Percentiles rank a stretch among this genome's conserved stretches.
phyloP scores from a whole-genome alignment of 108 stramenopile genomes.

The Cyclotella baltica region DNA sequence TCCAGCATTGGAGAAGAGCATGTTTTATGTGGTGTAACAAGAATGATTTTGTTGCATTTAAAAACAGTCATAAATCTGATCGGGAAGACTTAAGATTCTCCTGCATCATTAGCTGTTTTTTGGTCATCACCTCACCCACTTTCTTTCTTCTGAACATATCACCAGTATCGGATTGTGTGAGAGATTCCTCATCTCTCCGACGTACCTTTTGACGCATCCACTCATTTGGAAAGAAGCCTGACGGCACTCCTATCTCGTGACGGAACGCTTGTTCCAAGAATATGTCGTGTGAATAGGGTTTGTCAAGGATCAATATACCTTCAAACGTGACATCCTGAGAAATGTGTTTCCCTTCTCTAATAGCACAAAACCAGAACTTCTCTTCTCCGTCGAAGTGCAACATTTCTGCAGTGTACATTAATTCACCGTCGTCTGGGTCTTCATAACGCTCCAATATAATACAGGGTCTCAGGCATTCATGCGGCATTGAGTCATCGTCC shows the following conservation, averaged over 20 bases:
- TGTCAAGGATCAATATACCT: conserved; percentile 41
- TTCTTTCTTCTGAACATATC: conserved; percentile 31
- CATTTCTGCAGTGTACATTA: conserved; percentile 46
- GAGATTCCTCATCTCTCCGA: not conserved
- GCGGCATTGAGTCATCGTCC: conserved; percentile 31
- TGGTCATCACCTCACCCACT: conserved; percentile 18
- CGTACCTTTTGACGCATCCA: conserved; percentile 39
- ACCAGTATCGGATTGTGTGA: conserved; percentile 14
- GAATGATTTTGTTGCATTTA: no score
- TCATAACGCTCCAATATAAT: conserved; percentile 37
- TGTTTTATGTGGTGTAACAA: no score
- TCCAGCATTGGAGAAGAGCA: no score
- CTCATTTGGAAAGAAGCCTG: conserved; percentile 47
- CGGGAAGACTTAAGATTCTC: conserved; percentile 20
- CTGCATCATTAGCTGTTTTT: conserved; percentile 35
- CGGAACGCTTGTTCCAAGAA: conserved; percentile 44
- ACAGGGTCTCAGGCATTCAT: conserved; percentile 47
- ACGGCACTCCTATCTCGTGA: conserved; percentile 49
- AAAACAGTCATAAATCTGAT: conserved; percentile 23
- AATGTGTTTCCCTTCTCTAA: conserved; percentile 33
- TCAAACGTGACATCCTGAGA: conserved; percentile 34
- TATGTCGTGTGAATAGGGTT: conserved; percentile 32
- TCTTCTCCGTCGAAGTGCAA: conserved; percentile 38
- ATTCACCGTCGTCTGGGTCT: conserved; percentile 15
- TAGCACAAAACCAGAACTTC: conserved; percentile 32